Conservation (phyloP, 352 stramenopile species). For the Globisporangium barbulae region DNA sequence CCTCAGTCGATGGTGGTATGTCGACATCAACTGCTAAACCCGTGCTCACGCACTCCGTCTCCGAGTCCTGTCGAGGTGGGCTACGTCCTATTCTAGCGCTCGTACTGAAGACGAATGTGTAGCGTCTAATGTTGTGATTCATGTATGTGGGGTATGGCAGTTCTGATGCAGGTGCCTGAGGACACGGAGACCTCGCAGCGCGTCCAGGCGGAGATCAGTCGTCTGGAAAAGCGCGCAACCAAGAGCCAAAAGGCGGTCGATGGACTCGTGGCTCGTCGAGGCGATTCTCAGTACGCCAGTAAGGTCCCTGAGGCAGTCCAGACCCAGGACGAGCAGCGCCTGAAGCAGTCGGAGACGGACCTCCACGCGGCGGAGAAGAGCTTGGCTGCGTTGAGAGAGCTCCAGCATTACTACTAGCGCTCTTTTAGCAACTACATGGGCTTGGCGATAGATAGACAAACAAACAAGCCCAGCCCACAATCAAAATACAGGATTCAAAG, state of each 20-base stretch:
- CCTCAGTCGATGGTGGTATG: conserved; percentile 9
- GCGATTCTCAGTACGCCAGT: conserved; percentile 41
- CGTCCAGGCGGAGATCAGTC: conserved; percentile 52
- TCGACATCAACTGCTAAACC: conserved; percentile 9
- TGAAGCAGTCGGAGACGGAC: conserved; percentile 57
- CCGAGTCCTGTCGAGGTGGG: conserved; percentile 50
- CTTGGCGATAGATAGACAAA: conserved; percentile 3
- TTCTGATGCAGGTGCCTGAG: conserved; percentile 59
- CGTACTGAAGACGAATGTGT: neutral
- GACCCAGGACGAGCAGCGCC: conserved; percentile 52
- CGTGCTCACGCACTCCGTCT: conserved; percentile 51
- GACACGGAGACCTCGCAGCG: conserved; percentile 65
- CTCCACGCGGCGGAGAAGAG: conserved; percentile 48
- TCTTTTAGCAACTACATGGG: neutral
- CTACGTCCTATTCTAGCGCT: neutral
- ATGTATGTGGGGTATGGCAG: conserved; percentile 24
- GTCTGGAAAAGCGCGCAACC: conserved; percentile 54
- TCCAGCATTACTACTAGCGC: conserved; percentile 53
- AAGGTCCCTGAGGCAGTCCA: conserved; percentile 73
- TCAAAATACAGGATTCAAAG: neutral
- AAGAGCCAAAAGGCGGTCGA: conserved; percentile 57
- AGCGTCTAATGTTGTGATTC: neutral
- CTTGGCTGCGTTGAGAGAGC: conserved; percentile 45
- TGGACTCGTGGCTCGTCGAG: conserved; percentile 37
- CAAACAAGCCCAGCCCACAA: neutral